Base-by-base conservation (phyloP, 2,329 filamentous ascomycete genomes). In the Fusarium acutatum region DNA sequence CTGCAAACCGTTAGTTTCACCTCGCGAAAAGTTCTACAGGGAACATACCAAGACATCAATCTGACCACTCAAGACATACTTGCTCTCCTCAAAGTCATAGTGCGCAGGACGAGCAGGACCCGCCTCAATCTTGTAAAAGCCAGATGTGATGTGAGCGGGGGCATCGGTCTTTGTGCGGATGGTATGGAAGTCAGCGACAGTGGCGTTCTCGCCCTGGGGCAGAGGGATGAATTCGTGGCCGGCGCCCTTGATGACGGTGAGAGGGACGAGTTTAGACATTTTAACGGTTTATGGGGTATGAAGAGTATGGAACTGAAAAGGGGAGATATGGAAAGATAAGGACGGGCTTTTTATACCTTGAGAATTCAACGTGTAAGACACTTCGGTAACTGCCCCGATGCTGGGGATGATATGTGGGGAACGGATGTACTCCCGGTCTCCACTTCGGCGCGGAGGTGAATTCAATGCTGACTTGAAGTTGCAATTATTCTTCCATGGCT, bases 31-130 rank as follows among this genome's bases (percentile, higher is more conserved):
- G 9, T 15, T 11, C 6, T 11, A 22, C 13, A 2, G 20, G 26
- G 13, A 28, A 56, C 73, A 37, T 68, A 77, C 75, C 38, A 77
- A n/a, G 12, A 77, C 70, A 15, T 77, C 75, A 22, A 77, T 69
- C 56, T 77, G 75, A 35, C 75, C 75, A 2, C 60, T 76, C 34
- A 77, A 47, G 40, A 77, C 72, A 57, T 77, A 77, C 47, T 77
- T 77, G 47, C 71, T 72, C 72, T 77, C 75, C 56, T 77, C 75
- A 57, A 77, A 77, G 41, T 56, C 73, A 49, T 77, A 77, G 4
- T 61, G 53, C 6, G 75, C 75, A 35, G 75, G 75, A 49, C 73
- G 62, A 8, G 54, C 41, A 44, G 74, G 75, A 17, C 75, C 75
- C 43, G 75, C 73, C 26, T 58, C 52, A 5, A 77, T 77, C 65